Base-by-base conservation (phyloP, 306 rosid genomes). In the Malus fusca region DNA sequence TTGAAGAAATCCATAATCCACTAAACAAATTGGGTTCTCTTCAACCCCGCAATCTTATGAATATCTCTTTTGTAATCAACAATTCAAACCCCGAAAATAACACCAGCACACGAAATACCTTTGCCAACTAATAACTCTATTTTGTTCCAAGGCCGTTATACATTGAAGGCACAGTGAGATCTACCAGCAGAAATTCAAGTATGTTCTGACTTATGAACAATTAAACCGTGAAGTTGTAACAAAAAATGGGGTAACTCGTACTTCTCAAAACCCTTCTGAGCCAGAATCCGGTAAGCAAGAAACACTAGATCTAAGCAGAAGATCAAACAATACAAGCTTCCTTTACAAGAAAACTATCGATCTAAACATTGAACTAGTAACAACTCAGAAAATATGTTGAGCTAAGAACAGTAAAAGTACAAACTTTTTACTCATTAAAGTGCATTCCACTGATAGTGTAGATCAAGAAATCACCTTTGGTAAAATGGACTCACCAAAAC, bases 1-100 rank as follows among this genome's bases (percentile, higher is more conserved):
- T 85, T 91, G 79, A 91, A 87, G 85, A 93, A 84, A 72, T 91
- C 90, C 97, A 93, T 91, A 40, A 52, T 35, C 73, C 48, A 75
- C 77, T 18, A 3, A 74, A 35, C 15, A 68, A 15, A 26, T 4
- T 14, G 53, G 51, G 46, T 51, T 12, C 23, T 48, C 43, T 28
- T 66, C 44, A 17, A 52, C 66, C 66, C n/a, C 37, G 8, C 76
- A 22, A 17, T 4, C 63, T 42, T 8, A 18, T 74, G 23, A 48
- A 23, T 40, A 8, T 35, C 28, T 62, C 63, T 77, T 69, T 63
- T 78, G 59, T 63, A 69, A 74, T 77, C 72, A 74, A 76, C 83
- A 79, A 63, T 30, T 33, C 52, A n/a, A 58, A 33, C 43, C 26
- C 77, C 80, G 74, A 55, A 65, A 77, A 63, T 68, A 77, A 83